Evolutionary conservation across 371 early-diverging fungal genomes (phyloP), one percentile per base, ranked within the genome.

Genomic region (Circinella minor): DNA sequence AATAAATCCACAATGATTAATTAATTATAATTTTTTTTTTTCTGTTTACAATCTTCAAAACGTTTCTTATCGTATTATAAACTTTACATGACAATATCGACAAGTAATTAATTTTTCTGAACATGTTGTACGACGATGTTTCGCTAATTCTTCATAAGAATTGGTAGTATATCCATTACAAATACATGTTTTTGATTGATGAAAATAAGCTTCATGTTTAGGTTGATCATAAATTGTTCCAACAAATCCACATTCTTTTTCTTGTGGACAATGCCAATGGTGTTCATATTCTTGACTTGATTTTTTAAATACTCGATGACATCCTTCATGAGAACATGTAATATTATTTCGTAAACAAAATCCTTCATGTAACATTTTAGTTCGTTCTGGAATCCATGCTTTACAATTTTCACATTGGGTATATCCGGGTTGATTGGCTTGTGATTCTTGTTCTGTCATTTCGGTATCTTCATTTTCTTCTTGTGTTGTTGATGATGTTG

Each of bases 281-380:
- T 82, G 71, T 13, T 74, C 70, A 13, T 82, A 66, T n/a, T 94
- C 93, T 20, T 81, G 81, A 49, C 86, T 85, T 3, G 74, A 78
- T 48, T 88, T 91, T 70, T 89, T 87, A 74, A 95, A 88, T 4
- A 93, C 86, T 55, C 84, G 80, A 1, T 81, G 77, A 75, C 96
- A 95, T 17, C 84, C 84, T 57, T 57, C 17, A 34, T 72, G 72
- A 1, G 79, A 73, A 69, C 96, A 95, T 13, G 84, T 71, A 1
- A 78, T 70, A 74, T 95, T 95, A 71, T 96, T 93, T 0, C 97
- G 86, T 67, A 78, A 68, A 76, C 97, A 96, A 65, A 93, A 92
- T 8, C 87, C 87, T 65, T 81, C 82, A 71, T 96, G 97, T 65
- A 95, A 85, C 37, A 79, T 69, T 7, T 86, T 69, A 3, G 90